phyloP scores from a whole-genome alignment of 768 basidiomycete species.

The Lyophyllum shimeji region DNA sequence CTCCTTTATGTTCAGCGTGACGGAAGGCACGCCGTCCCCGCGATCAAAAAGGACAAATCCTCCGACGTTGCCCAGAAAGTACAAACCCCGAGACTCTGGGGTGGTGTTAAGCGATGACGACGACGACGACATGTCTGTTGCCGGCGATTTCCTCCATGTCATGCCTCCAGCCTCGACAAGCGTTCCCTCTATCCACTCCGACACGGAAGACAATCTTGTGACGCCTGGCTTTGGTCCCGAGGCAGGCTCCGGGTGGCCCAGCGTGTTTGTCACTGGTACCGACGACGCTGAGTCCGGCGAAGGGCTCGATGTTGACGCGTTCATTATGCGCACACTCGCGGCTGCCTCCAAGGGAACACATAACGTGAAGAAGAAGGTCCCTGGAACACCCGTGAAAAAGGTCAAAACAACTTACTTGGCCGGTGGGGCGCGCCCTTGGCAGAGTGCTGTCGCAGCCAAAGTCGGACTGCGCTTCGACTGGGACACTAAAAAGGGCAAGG shows the following conservation, averaged over 20 bases:
- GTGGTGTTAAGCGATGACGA: slow-evolving; percentile 65
- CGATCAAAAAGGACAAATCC: slow-evolving; percentile 34
- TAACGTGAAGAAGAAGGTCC: slow-evolving; percentile 57
- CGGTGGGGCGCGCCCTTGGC: slow-evolving; percentile 68
- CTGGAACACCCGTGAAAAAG: slow-evolving; percentile 83
- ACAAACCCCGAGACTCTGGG: slow-evolving; percentile 68
- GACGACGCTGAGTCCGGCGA: slow-evolving; percentile 33
- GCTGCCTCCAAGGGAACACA: slow-evolving; percentile 50
- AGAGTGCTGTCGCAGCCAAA: slow-evolving; percentile 74
- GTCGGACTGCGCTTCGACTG: slow-evolving; percentile 54
- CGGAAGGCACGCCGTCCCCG: slow-evolving; percentile 58
- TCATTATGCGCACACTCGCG: slow-evolving; percentile 69
- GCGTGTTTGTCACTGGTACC: slow-evolving; percentile 38
- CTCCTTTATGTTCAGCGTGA: slow-evolving; percentile 58
- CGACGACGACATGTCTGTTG: slow-evolving; percentile 28
- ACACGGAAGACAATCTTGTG: slow-evolving; percentile 63
- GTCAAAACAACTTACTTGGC: slow-evolving; percentile 57
- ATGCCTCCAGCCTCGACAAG: slow-evolving; percentile 64
- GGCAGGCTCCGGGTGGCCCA: slow-evolving; percentile 62
- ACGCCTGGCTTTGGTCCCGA: slow-evolving; percentile 65
- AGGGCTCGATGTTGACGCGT: slow-evolving; percentile 58
- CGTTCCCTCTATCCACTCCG: slow-evolving; percentile 58
- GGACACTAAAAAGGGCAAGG: slow-evolving; percentile 44
- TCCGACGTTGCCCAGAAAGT: slow-evolving; percentile 59
- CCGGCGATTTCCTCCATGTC: slow-evolving; percentile 28